Conservation (phyloP, 352 stramenopile genomes). For the Globisporangium ultimum region DNA sequence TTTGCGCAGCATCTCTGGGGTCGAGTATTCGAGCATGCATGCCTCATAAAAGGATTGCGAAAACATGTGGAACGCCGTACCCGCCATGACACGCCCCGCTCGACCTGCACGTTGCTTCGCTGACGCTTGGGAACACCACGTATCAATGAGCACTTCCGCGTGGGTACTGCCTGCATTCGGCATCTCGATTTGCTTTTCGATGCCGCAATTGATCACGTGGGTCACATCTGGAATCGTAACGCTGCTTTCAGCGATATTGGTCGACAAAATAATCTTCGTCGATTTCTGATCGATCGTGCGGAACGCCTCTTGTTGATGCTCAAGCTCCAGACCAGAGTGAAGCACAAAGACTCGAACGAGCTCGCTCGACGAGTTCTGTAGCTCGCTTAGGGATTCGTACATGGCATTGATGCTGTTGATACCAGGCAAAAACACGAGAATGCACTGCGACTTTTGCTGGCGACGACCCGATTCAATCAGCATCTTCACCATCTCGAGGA, state of each 20-base stretch:
- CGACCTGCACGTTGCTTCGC: slow-evolving; percentile 82
- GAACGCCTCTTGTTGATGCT: slow-evolving; percentile 75
- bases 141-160: slow-evolving; percentile 68
- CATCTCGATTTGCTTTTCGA: slow-evolving; percentile 87
- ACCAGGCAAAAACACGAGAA: slow-evolving; percentile 96
- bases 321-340: slow-evolving; percentile 70
- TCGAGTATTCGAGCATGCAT: slow-evolving; percentile 82
- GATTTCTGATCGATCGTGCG: slow-evolving; percentile 34
- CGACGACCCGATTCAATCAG: slow-evolving; percentile 47
- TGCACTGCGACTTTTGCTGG: slow-evolving; percentile 49
- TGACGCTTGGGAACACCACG: slow-evolving; percentile 94
- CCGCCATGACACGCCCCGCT: slow-evolving; percentile 91
- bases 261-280: slow-evolving; percentile 94
- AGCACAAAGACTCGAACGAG: slow-evolving; percentile 55
- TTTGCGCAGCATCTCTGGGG: slow-evolving; percentile 77
- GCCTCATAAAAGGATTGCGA: slow-evolving; percentile 52
- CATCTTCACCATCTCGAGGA: slow-evolving; percentile 52
- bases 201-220: slow-evolving; percentile 83
- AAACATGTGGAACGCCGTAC: slow-evolving; percentile 91
- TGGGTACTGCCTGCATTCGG: slow-evolving; percentile 61
- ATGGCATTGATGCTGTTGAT: slow-evolving; percentile 92
- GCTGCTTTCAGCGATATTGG: slow-evolving; percentile 96
- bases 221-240: slow-evolving; percentile 95
- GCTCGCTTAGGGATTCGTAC: slow-evolving; percentile 63
- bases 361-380: slow-evolving; percentile 17